These are phyloP conservation scores for Prunus campanulata DNA, from an alignment of 306 rosid genomes.

Conservation along the genomic window DNA sequence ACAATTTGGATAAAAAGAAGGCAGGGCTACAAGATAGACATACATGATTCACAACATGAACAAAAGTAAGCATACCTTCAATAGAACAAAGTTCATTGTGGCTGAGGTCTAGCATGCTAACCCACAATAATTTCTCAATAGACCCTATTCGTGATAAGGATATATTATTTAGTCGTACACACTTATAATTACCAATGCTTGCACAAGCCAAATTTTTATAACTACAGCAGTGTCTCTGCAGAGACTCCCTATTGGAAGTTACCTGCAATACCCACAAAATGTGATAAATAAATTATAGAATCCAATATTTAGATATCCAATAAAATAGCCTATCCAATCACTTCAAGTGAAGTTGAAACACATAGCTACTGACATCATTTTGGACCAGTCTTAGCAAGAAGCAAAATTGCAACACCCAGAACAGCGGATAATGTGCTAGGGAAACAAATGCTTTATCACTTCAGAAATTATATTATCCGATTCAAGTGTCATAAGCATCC, in stretches of 20 bases:
- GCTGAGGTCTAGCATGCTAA: slow-evolving; percentile 85
- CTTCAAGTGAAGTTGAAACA: not conserved
- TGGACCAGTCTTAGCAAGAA: not conserved
- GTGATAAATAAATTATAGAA: too few species aligned
- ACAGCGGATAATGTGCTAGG: too few species aligned
- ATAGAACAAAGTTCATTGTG: slow-evolving; percentile 74
- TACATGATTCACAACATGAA: slow-evolving; percentile 3
- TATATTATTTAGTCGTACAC: slow-evolving; percentile 61
- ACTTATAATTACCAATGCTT: slow-evolving; percentile 32
- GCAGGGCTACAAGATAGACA: not conserved
- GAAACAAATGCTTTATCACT: not conserved
- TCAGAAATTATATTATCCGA: not conserved
- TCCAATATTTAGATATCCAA: not conserved
- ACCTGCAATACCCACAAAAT: slow-evolving; percentile 36
- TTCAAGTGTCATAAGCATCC: not conserved
- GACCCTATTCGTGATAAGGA: slow-evolving; percentile 75
- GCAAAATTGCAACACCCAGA: not conserved
- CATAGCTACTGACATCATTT: not conserved
- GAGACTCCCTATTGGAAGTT: slow-evolving; percentile 57
- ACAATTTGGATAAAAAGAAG: too few species aligned
- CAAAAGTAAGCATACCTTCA: slow-evolving; percentile 53
- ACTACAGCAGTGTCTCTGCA: slow-evolving; percentile 52
- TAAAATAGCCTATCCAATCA: not conserved
- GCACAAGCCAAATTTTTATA: slow-evolving; percentile 36
- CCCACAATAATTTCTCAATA: slow-evolving; percentile 64